Evolutionary conservation across 2,329 filamentous ascomycete species (phyloP).

Genomic region (Chrysosporium queenslandicum): DNA sequence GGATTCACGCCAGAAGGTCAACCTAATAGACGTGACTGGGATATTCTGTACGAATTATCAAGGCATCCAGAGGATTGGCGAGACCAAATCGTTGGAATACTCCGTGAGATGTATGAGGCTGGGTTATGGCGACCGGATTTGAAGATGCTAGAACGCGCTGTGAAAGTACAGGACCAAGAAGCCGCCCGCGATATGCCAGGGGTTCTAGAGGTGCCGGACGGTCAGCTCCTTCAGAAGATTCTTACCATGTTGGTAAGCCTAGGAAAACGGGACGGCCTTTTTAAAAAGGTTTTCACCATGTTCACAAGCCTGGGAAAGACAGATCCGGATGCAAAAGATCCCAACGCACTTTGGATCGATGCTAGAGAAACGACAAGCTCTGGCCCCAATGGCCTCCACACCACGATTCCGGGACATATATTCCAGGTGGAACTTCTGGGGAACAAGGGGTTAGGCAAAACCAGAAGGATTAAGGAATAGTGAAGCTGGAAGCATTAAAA

Average conservation of each 20-base stretch:
- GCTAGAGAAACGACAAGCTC: conserved; percentile 10
- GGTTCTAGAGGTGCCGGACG: conserved; percentile 1
- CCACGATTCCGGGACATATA: conserved; percentile 5
- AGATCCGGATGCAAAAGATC: background rate
- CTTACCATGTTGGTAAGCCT: background rate
- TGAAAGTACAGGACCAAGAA: background rate
- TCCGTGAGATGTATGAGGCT: conserved; percentile 7
- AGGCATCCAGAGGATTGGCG: conserved; percentile 10
- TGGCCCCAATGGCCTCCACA: conserved; percentile 5
- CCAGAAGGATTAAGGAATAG: conserved; percentile 1
- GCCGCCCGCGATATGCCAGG: background rate
- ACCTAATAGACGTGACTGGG: conserved; percentile 19
- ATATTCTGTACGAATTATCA: conserved; percentile 18
- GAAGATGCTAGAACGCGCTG: conserved; percentile 8
- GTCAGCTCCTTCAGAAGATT: conserved; percentile 4
- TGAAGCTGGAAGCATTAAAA: no score
- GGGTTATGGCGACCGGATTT: conserved; percentile 13
- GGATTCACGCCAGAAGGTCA: conserved; percentile 19
- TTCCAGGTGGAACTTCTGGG: conserved; percentile 9
- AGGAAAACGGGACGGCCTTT: background rate
- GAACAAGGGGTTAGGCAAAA: background rate
- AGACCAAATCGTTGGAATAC: conserved; percentile 2
- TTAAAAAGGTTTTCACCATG: conserved; percentile 1
- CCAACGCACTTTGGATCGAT: conserved; percentile 10
- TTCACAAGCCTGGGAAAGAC: background rate